These are phyloP conservation scores for Amniculicola lignicola DNA, from an alignment of 495 filamentous ascomycete genomes.

Conservation along the genomic window DNA sequence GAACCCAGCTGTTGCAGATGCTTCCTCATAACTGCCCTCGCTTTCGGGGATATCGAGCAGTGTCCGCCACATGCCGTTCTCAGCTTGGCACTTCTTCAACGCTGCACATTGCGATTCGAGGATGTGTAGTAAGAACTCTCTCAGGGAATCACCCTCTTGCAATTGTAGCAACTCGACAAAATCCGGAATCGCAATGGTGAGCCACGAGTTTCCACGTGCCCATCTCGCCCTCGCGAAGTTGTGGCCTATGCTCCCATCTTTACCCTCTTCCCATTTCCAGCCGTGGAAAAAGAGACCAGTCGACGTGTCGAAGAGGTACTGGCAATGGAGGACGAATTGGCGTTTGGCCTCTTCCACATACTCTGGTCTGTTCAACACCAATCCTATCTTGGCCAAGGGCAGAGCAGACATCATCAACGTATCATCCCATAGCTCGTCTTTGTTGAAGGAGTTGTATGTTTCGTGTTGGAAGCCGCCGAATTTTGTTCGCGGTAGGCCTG, in stretches of 20 bases:
- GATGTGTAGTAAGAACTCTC: slow-evolving; percentile 58
- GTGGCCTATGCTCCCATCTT: slow-evolving; percentile 52
- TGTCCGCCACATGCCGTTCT: slow-evolving; percentile 64
- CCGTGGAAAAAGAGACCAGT: slow-evolving; percentile 72
- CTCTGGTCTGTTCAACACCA: slow-evolving; percentile 58
- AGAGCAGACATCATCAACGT: slow-evolving; percentile 79
- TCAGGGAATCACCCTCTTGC: slow-evolving; percentile 53
- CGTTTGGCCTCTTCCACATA: slow-evolving; percentile 72
- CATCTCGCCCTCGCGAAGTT: slow-evolving; percentile 68
- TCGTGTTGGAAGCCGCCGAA: slow-evolving; percentile 73
- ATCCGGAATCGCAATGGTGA: slow-evolving; percentile 72
- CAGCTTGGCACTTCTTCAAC: slow-evolving; percentile 53
- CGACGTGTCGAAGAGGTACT: slow-evolving; percentile 66
- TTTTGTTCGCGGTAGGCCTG: slow-evolving; percentile 64
- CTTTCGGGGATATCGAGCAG: slow-evolving; percentile 58
- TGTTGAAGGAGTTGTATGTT: slow-evolving; percentile 63
- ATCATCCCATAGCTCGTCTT: slow-evolving; percentile 72
- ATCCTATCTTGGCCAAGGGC: slow-evolving; percentile 71
- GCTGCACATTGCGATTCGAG: slow-evolving; percentile 62
- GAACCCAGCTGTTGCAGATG: slow-evolving; percentile 71
- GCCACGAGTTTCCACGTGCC: slow-evolving; percentile 66
- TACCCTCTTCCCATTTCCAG: slow-evolving; percentile 59
- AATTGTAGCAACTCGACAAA: slow-evolving; percentile 65
- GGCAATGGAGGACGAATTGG: slow-evolving; percentile 68
- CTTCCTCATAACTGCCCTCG: slow-evolving; percentile 63